Base-by-base conservation (phyloP, 2,329 filamentous ascomycete species). In the Byssochlamys sp. region DNA sequence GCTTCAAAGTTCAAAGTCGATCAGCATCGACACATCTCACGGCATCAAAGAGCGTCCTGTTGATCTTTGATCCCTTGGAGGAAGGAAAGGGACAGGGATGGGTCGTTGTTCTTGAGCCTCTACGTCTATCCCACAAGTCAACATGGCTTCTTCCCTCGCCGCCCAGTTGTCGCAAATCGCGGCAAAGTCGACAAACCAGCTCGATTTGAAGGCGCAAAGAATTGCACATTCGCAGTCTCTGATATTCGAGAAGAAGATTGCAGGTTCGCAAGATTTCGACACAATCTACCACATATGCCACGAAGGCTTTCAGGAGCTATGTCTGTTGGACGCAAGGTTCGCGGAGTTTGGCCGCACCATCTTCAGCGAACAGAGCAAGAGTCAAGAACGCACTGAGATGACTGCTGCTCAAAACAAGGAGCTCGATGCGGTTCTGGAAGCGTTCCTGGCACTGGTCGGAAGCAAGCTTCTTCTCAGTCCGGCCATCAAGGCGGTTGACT, bases 141-240 rank as follows among this genome's bases (percentile, higher is more conserved):
- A 58, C 58, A 96, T 95, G 90, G 81, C 87, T 67, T 90, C 91
- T 60, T 87, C 90, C 70, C 87, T 99, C 66, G 89, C 92, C 76
- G 86, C 90, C 78, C 95, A 99, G 82, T 80, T 99, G 78, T 90
- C 91, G 79, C 86, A 90, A 71, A 91, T 99, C 71, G 90, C 91
- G 66, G 86, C 88, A 64, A 89, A 89, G 69, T 95, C 90, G 67
- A 95, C 91, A 66, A 87, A 91, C 71, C 88, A 92, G 65, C 84
- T 97, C 68, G 90, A 97, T 71, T 82, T 96, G 66, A 96, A 95
- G 76, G 90, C 91, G 67, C 91, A 96, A 77, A 92, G 91, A 75
- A 84, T 88, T 60, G 85, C 90, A 61, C 94, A 99, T 76, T 90
- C 90, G 63, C 92, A 96, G 74, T 99, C 94, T 55, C 78, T 99